Evolutionary conservation across 2,329 filamentous ascomycete species (phyloP).

Genomic region (Sporothrix dimorphospora): DNA sequence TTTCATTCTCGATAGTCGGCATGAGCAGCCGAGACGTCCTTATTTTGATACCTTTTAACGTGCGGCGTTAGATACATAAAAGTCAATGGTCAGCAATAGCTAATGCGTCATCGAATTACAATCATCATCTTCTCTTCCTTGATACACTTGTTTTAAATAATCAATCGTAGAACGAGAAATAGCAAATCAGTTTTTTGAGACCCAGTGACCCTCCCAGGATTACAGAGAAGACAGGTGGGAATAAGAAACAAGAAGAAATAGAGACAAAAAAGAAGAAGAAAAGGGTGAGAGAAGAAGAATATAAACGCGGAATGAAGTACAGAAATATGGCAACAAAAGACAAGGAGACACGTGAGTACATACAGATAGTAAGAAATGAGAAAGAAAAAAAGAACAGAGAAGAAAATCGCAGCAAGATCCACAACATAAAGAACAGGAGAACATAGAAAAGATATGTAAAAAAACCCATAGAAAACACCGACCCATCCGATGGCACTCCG

Average conservation of each 20-base stretch:
- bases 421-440: neutral
- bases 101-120: neutral
- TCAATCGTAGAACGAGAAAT: neutral
- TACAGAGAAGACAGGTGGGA: neutral
- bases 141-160: neutral
- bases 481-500: slow-evolving; percentile 13
- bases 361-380: neutral
- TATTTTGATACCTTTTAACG: too few species aligned
- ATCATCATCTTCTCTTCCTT: neutral
- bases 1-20: neutral
- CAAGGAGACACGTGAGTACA: slow-evolving; percentile 5
- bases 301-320: neutral
- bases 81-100: too few species aligned
- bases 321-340: slow-evolving; percentile 1
- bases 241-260: slow-evolving; percentile 17
- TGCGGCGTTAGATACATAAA: too few species aligned
- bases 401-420: neutral
- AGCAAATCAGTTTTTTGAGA: neutral
- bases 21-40: neutral
- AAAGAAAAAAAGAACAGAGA: neutral
- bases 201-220: neutral
- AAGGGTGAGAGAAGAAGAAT: neutral
- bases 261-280: neutral
- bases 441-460: neutral
- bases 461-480: neutral